Evolutionary conservation across 345 rosid genomes (phyloP), one percentile per base, ranked within the genome.

Genomic region (Eucalyptus shirleyi): DNA sequence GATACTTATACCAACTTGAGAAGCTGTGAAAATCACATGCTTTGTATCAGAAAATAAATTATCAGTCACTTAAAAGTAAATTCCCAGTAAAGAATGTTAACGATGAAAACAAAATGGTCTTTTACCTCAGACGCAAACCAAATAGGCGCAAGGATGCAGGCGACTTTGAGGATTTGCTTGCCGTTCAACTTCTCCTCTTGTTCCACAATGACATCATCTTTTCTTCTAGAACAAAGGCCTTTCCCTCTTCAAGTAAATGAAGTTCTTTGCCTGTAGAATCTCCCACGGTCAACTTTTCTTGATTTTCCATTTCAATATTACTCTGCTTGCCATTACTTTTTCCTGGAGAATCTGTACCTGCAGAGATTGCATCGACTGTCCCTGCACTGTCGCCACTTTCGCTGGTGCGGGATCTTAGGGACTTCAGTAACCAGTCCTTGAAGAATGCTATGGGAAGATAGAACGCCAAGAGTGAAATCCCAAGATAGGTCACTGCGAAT

Each of bases 41-140:
- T n/a, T 67, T 67, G 40, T 32, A 8, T 32, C 40, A 67, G 40
- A 16, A 16, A 67, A 67, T n/a, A 32, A n/a, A 67, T 67, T 1
- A 67, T 32, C 42, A 69, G 81, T 16, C 2, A 34, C 44, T 67
- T 32, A 6, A 6, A 45, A 30, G 53, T 26, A 44, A 44, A 44
- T 50, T 42, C 86, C 28, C 86, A n/a, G 23, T 37, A 88, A 67
- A 45, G 50, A 81, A 81, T 2, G 59, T 80, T 40, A 67, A 5
- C 8, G 1, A 72, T 37, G 5, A 6, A 86, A 83, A 42, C n/a
- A 82, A 2, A 18, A 18, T 30, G 12, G 85, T 32, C 59, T 50
- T 45, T 87, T 6, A 94, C 95, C 93, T 94, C 95, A 24, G 92
- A 92, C 45, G 55, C 19, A 80, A 94, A 94, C 95, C 95, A 93